Conservation (phyloP, 1,284 basidiomycete species). For the Fomitopsis palustris region DNA sequence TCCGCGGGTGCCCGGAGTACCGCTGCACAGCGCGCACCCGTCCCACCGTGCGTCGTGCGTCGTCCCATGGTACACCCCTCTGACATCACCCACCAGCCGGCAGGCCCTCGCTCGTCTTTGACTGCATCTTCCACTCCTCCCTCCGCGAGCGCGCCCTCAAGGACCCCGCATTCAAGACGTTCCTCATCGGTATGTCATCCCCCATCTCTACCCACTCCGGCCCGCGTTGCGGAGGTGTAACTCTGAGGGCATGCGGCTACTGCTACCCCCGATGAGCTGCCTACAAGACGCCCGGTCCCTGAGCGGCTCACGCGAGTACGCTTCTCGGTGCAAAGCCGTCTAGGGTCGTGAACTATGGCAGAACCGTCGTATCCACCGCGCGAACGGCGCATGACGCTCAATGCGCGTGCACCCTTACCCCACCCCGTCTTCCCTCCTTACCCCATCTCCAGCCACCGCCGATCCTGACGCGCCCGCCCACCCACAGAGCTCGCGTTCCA, state of each 20-base stretch:
- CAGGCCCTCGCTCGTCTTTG: conserved; percentile 63
- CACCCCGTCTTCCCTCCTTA: neutral
- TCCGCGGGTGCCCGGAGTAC: neutral
- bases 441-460: neutral
- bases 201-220: neutral
- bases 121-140: conserved; percentile 58
- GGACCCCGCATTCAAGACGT: conserved; percentile 62
- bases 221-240: too few relatives aligned
- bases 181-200: conserved; percentile 56
- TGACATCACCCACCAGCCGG: conserved; percentile 45
- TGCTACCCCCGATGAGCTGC: too few relatives aligned
- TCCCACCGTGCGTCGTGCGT: too few relatives aligned
- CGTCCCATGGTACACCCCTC: neutral
- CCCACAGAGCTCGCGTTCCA: conserved; percentile 60
- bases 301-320: neutral
- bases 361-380: too few relatives aligned
- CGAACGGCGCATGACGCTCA: too few relatives aligned
- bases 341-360: too few relatives aligned
- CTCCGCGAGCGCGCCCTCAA: conserved; percentile 54
- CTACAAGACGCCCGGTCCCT: too few relatives aligned
- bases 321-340: too few relatives aligned
- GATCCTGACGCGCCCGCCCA: neutral
- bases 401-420: too few relatives aligned
- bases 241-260: too few relatives aligned
- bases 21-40: too few relatives aligned